A percentile compares a stretch with the other conserved stretches of the same genome.
Evolutionary conservation across 176 grass and related monocot genomes (phyloP).

Genomic region (Microstegium vimineum): DNA sequence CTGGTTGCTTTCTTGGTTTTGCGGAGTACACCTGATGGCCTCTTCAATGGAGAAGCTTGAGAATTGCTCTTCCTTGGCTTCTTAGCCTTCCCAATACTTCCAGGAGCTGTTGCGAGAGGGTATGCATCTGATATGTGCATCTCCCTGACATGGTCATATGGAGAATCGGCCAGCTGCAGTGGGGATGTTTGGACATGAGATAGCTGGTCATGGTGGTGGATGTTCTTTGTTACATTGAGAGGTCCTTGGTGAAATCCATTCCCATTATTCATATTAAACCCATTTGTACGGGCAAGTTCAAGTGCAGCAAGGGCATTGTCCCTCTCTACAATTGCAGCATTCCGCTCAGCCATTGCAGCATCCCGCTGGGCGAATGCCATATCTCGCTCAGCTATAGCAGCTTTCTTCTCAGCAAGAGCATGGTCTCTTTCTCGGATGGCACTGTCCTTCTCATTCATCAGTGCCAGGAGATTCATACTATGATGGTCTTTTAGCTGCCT

Average conservation of each 20-base stretch:
- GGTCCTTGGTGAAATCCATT: conserved; percentile 39
- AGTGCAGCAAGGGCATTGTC: conserved; percentile 77
- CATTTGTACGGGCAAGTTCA: conserved; percentile 51
- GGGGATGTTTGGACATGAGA: conserved; percentile 58
- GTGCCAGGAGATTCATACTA: conserved; percentile 54
- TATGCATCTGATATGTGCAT: conserved; percentile 85
- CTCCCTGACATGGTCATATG: conserved; percentile 71
- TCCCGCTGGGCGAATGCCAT: conserved; percentile 75
- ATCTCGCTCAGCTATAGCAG: conserved; percentile 73
- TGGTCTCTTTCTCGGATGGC: conserved; percentile 74
- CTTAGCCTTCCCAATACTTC: conserved; percentile 52
- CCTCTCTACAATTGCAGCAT: conserved; percentile 69
- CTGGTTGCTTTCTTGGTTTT: conserved; percentile 58
- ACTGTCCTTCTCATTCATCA: conserved; percentile 73
- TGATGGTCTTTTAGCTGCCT: conserved; percentile 69
- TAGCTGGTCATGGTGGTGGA: conserved; percentile 52
- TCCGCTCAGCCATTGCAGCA: conserved; percentile 69
- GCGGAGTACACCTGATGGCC: conserved; percentile 44
- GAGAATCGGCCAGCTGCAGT: conserved; percentile 68
- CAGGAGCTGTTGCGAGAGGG: conserved; percentile 50
- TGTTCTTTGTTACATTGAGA: conserved; percentile 38
- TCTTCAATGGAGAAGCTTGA: conserved; percentile 53
- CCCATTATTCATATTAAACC: conserved; percentile 44
- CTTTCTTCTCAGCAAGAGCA: conserved; percentile 85
- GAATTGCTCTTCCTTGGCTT: conserved; percentile 55